These are phyloP conservation scores for Ziziphus jujuba DNA, from an alignment of 306 rosid genomes.

Conservation along the genomic window DNA sequence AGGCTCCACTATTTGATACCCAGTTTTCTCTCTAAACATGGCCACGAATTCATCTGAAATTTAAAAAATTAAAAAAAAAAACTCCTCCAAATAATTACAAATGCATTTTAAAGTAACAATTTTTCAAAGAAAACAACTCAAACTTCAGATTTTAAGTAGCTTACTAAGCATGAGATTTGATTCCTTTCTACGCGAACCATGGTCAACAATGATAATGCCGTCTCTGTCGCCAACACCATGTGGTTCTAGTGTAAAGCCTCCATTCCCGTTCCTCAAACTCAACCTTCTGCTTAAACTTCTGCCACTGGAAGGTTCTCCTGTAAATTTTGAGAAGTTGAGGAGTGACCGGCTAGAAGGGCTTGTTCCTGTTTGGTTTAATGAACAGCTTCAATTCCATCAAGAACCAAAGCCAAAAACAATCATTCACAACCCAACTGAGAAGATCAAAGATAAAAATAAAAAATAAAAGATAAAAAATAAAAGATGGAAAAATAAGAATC, in stretches of 20 bases:
- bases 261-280: conserved; percentile 39
- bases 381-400: conserved; percentile 31
- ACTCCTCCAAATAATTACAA: neutral
- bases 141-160: conserved; percentile 17
- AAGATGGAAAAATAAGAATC: neutral
- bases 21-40: conserved; percentile 76
- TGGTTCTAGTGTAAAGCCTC: conserved; percentile 28
- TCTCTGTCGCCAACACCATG: conserved; percentile 50
- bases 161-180: conserved; percentile 87
- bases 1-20: conserved; percentile 79
- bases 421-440: neutral
- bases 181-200: conserved; percentile 89
- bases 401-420: neutral
- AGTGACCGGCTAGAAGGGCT: conserved; percentile 26
- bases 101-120: neutral
- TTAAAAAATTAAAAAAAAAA: neutral
- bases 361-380: conserved; percentile 31
- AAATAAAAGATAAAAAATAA: neutral
- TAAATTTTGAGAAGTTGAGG: conserved; percentile 37
- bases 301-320: conserved; percentile 17
- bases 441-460: neutral
- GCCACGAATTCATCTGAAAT: conserved; percentile 78
- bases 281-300: conserved; percentile 26
- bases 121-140: conserved; percentile 8
- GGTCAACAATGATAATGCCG: conserved; percentile 84